Evolutionary conservation across 495 filamentous ascomycete genomes (phyloP), one percentile per base, ranked within the genome.

Genomic region (Aspergillus asperescens): DNA sequence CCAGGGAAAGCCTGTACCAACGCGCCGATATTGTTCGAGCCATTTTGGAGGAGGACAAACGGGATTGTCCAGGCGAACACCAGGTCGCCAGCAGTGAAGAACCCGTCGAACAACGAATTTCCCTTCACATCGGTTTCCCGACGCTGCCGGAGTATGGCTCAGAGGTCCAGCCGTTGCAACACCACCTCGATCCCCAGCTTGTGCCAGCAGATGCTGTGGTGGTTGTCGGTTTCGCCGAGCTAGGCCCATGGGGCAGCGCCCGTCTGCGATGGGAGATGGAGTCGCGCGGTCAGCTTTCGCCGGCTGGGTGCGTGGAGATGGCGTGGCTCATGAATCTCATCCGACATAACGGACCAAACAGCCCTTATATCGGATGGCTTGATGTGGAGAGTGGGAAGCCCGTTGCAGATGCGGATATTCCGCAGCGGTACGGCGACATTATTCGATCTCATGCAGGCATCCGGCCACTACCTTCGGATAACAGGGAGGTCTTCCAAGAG

Each of bases 281-380:
- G 70, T 89, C 92, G 8, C 81, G 90, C 57, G 92, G 92, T 55
- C 76, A 91, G 59, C 96, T 97, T 77, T 96, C 92, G n/a, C 81
- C 96, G 20, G 92, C 96, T 69, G 92, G 93, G 19, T 96, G 90
- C 65, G 85, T 97, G 52, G 92, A 97, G 71, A 97, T 96, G 92
- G 89, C 92, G 27, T 97, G 92, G 92, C 86, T 97, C 61, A 97
- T 96, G 92, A 92, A 92, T 54, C 84, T 96, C 51, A 96, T 97
- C 72, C 93, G 86, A 74, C 92, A 97, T 68, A 87, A 94, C 74
- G 95, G 95, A n/a, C n/a, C n/a, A 57, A 96, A 96, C 73, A 91
- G 90, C 65, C 85, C 94, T 39, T 96, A 97, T 72, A 87, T 90
- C 46, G 92, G 92, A 48, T 97, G 92, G 92, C 89, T 96, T 44